A percentile compares a stretch with the other conserved stretches of the same genome.
phyloP scores from a whole-genome alignment of 2,329 filamentous ascomycete genomes.

The Pyrenochaeta sp. region DNA sequence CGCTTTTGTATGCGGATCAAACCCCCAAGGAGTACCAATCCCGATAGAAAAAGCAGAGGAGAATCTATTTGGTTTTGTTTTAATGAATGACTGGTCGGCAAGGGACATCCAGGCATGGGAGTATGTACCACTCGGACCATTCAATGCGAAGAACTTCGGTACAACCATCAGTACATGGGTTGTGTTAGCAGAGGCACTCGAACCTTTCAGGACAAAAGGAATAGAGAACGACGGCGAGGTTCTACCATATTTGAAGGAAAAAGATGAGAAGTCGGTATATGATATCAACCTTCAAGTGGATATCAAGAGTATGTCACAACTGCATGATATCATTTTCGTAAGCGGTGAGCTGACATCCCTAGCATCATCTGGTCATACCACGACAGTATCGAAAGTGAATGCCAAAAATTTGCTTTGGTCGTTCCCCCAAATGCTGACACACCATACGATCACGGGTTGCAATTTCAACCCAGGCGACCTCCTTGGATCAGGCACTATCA shows the following conservation, averaged over 20 bases:
- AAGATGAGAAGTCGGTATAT: constrained; percentile 65
- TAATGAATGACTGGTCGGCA: constrained; percentile 89
- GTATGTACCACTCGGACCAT: constrained; percentile 81
- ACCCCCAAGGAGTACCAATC: constrained; percentile 70
- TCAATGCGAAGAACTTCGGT: constrained; percentile 84
- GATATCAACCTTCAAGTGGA: constrained; percentile 75
- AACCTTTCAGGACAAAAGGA: constrained; percentile 67
- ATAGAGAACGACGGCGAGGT: constrained; percentile 63
- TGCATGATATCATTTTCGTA: background rate
- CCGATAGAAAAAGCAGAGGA: constrained; percentile 70
- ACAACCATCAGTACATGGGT: constrained; percentile 82
- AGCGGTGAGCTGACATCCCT: constrained; percentile 21
- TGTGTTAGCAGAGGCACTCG: constrained; percentile 76
- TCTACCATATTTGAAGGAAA: constrained; percentile 71
- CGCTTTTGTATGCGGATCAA: constrained; percentile 72
- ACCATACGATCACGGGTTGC: constrained; percentile 79
- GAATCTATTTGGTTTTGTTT: constrained; percentile 77
- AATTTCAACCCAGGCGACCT: constrained; percentile 77
- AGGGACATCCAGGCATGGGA: constrained; percentile 86
- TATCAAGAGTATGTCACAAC: constrained; percentile 55
- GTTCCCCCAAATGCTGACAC: constrained; percentile 82
- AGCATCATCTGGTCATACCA: constrained; percentile 58
- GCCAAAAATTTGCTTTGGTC: constrained; percentile 78
- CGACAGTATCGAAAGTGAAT: constrained; percentile 67
- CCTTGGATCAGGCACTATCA: constrained; percentile 81